These are phyloP conservation scores for Collybiopsis confluens DNA, from an alignment of 768 basidiomycete species.

Conservation along the genomic window DNA sequence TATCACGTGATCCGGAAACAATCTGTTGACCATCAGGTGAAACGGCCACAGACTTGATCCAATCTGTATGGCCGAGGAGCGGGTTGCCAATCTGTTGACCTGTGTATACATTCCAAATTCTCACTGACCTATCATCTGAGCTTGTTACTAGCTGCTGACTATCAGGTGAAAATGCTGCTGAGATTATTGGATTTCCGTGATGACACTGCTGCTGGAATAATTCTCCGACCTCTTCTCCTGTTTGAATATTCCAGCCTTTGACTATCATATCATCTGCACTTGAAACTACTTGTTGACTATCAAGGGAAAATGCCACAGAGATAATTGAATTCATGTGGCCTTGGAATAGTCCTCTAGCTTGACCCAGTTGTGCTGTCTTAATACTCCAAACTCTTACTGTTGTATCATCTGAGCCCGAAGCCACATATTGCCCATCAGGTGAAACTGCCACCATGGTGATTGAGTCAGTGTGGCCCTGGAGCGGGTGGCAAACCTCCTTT, in stretches of 20 bases:
- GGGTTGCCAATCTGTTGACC: slow-evolving; percentile 5
- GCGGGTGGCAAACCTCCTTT: not conserved
- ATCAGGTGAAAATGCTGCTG: slow-evolving; percentile 4
- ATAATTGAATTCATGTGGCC: not conserved
- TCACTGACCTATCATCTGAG: not conserved
- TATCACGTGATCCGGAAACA: slow-evolving; percentile 29
- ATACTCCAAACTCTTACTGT: slow-evolving; percentile 23
- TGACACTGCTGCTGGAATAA: not conserved
- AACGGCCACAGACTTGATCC: slow-evolving; percentile 20
- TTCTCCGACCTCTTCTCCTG: not conserved
- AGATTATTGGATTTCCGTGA: not conserved
- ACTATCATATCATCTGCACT: slow-evolving; percentile 49
- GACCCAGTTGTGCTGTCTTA: slow-evolving; percentile 5
- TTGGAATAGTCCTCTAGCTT: not conserved
- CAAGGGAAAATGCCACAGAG: slow-evolving; percentile 43
- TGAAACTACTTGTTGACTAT: slow-evolving; percentile 44
- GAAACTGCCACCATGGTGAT: slow-evolving; percentile 18
- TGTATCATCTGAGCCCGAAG: slow-evolving; percentile 19
- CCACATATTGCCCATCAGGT: slow-evolving; percentile 17
- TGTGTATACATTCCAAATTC: not conserved
- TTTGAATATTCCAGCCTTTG: slow-evolving; percentile 39
- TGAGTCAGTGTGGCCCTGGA: slow-evolving; percentile 14
- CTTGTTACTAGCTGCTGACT: slow-evolving; percentile 17
- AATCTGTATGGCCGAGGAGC: slow-evolving; percentile 6
- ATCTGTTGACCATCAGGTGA: slow-evolving; percentile 38